Base-by-base conservation (phyloP, 139 green algal genomes). In the Chlamydomonas sp. region DNA sequence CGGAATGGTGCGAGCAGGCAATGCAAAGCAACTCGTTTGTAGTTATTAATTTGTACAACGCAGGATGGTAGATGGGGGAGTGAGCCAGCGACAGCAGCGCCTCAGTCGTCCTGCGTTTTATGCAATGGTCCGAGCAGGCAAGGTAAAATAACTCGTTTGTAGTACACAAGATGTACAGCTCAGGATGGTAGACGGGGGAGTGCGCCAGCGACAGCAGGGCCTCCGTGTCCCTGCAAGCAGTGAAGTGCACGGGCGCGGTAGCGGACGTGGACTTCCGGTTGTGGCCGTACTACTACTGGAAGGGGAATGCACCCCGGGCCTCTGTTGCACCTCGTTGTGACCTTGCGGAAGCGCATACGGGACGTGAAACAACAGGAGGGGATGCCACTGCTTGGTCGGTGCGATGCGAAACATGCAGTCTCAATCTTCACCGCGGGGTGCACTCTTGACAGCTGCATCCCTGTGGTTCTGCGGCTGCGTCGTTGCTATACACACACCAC, bases 21-120 rank as follows among this genome's bases (percentile, higher is more conserved):
- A 5, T 66, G 6, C 58, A 5, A 15, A 5, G 12, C 20, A 68
- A 7, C 67, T 57, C 66, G 66, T 68, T 16, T 66, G 57, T 60
- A n/a, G n/a, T 0, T 4, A 59, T 18, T 57, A 6, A 58, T 12
- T n/a, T 59, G 16, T 72, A 63, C 10, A 77, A 0, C 18, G 98
- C 95, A 88, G 97, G 95, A 68, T 91, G 86, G 81, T 97, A 98
- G 78, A 98, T 95, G 0, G 95, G 92, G 60, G 77, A 93, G 64
- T 84, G 82, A 1, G 91, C 85, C 15, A 96, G 79, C 9, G 90
- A 79, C 10, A 77, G 8, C 83, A 96, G 85, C 7, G 74, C 84
- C 14, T 88, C 89, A 9, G 74, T 58, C 10, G 72, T 95, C 78
- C 93, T 91, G 82, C 17, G 66, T 64, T 59, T 63, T 17, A 4